Conservation (phyloP, 139 green algal genomes). For the Pseudopediastrum boryanum region DNA sequence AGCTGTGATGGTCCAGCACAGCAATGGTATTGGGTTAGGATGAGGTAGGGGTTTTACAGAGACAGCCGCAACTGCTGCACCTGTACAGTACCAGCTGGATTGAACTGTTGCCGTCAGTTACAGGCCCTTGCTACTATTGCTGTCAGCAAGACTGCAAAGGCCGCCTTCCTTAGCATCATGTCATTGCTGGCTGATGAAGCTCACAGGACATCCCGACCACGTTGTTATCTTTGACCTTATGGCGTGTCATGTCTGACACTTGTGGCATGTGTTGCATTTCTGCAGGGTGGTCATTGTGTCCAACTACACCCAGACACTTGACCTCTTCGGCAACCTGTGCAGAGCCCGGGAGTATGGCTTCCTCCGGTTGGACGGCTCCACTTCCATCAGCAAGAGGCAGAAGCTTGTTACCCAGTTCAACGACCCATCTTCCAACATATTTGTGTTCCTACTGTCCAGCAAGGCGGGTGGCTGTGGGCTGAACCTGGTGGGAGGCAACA, state of each 20-base stretch:
- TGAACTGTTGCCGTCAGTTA: no score
- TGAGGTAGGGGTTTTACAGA: no score
- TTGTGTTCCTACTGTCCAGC: conserved; percentile 96
- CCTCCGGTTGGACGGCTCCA: conserved; percentile 92
- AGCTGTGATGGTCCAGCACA: no score
- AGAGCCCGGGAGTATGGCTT: conserved; percentile 84
- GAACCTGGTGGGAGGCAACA: conserved; percentile 96
- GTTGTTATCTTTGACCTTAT: no score
- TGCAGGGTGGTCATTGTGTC: conserved; percentile 88
- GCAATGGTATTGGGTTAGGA: no score
- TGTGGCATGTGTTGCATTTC: not conserved
- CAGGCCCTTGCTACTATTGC: no score
- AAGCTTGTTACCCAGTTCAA: conserved; percentile 92
- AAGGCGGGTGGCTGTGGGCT: conserved; percentile 97
- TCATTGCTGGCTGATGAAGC: not conserved
- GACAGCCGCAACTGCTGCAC: no score
- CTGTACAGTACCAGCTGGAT: no score
- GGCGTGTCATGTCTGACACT: no score
- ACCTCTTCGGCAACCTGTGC: conserved; percentile 90
- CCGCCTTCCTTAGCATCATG: not conserved
- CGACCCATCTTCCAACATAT: conserved; percentile 63
- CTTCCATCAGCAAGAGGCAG: conserved; percentile 90
- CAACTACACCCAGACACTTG: conserved; percentile 90
- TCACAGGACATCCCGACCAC: not conserved
- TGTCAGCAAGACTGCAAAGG: no score